Evolutionary conservation across 1,284 basidiomycete genomes (phyloP).

Genomic region (Melanopsichium pennsylvanicum): DNA sequence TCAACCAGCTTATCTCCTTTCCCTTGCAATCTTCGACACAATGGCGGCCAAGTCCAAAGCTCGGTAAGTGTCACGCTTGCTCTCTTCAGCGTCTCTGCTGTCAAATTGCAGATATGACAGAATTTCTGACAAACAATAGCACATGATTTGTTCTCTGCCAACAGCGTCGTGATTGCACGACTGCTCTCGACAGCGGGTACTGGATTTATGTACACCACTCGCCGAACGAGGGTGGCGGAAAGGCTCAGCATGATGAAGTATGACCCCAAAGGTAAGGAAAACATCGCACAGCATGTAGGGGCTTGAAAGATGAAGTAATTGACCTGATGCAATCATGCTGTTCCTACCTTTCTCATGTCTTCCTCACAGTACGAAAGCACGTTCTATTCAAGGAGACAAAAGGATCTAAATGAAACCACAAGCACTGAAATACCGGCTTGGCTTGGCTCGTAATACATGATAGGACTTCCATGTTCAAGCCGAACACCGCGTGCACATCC

Average conservation of each 20-base stretch:
- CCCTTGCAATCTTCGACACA: background rate
- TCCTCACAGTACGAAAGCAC: constrained; percentile 55
- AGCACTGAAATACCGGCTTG: background rate
- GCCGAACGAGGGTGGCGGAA: constrained; percentile 54
- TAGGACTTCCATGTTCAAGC: no score
- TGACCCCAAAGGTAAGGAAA: constrained; percentile 58
- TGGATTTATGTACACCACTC: constrained; percentile 63
- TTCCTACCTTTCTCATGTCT: background rate
- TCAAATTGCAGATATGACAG: no score
- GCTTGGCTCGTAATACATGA: no score
- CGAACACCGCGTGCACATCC: no score
- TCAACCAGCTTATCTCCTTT: background rate
- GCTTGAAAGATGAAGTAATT: no score
- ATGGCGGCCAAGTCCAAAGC: constrained; percentile 64
- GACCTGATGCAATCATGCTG: no score
- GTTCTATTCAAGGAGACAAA: constrained; percentile 61
- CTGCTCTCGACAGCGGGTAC: constrained; percentile 63
- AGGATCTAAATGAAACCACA: constrained; percentile 38
- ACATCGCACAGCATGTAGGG: no score
- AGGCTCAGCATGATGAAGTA: constrained; percentile 63
- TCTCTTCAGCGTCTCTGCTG: no score
- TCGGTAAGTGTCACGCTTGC: constrained; percentile 35
- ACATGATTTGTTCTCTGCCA: background rate
- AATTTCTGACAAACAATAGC: background rate
- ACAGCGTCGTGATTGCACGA: constrained; percentile 61